Evolutionary conservation across 2,329 filamentous ascomycete genomes (phyloP), one percentile per base, ranked within the genome.

Genomic region (Ophiostoma sp.): DNA sequence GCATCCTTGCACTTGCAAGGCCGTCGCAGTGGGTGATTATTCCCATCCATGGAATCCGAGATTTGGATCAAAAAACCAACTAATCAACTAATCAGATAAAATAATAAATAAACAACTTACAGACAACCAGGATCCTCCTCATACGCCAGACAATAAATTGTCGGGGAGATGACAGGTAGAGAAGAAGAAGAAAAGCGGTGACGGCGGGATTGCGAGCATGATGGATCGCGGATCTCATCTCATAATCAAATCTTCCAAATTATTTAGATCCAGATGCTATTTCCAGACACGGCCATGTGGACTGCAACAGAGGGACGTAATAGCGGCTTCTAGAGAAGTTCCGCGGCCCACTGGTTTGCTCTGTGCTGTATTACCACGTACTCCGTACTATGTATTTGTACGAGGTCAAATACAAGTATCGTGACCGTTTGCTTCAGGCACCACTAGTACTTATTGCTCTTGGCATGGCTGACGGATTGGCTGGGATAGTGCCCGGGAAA

Each of bases 401-500:
- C 48, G 52, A 4, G 27, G 17, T n/a, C 44, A 48, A 8, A 17
- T n/a, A 48, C 44, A 31, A 31, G 57, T 23, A 57, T 35, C 57
- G 60, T 64, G 8, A 36, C 33, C 60, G 60, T 64, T 60, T 36
- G 60, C 27, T 33, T 62, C 27, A 35, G 57, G 57, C 54, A 60
- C 57, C 57, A 33, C 52, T 57, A 57, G 39, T 8, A 27, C 23
- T n/a, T 62, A 33, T 23, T 64, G 7, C 62, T 23, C 69, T 70
- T 62, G 71, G 67, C 68, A 39, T 62, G 71, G 67, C 67, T n/a
- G 41, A 5, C 52, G 48, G 68, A 65, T 68, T 69, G 70, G 66
- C 57, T 69, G 68, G 52, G 54, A 68, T 27, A 66, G 44, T 71
- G 71, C 33, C 70, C 67, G 67, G 68, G 71, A 66, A 70, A 70